Evolutionary conservation across 331 rosid genomes (phyloP), one percentile per base, ranked within the genome.

Genomic region (Erythrophleum ivorense): DNA sequence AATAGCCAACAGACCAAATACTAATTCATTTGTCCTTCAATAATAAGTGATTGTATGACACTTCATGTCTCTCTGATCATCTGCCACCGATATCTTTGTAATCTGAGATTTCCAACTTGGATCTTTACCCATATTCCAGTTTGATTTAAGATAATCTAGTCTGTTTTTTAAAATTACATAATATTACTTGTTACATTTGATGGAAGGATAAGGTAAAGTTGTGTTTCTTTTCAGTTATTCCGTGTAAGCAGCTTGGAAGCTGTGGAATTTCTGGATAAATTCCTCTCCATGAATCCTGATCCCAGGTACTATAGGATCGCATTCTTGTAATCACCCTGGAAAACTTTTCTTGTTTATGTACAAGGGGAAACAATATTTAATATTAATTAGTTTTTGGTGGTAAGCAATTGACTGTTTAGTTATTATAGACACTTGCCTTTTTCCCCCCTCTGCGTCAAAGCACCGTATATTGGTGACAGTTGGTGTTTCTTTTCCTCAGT

Each of bases 261-360:
- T 82, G 92, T 91, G 66, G 94, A 84, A 45, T 90, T 90, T 77
- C 89, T 95, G 83, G 97, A 91, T 33, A 93, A 83, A 77, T 95
- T 90, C 87, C 90, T 93, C 71, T 86, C 89, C 46, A 95, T 95
- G 98, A 88, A 88, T 86, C 97, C 99, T 21, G 88, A 93, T 82
- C 81, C 88, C 82, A 89, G 97, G 99, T 95, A 95, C 31, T 34
- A 5, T 63, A 77, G 53, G 45, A 59, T 57, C 46, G 16, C 62
- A 49, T 81, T 83, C 46, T 50, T 81, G 46, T 67, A 54, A 80
- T 66, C 66, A 79, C 31, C 34, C 21, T 1, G 75, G 24, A 21
- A 59, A 41, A 52, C 64, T 15, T 45, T 41, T 76, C 24, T 33
- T 82, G 52, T 29, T 64, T 41, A 18, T 14, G 50, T 80, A n/a